Base-by-base conservation (phyloP, 148 eudicot species). In the Limonium bicolor region DNA sequence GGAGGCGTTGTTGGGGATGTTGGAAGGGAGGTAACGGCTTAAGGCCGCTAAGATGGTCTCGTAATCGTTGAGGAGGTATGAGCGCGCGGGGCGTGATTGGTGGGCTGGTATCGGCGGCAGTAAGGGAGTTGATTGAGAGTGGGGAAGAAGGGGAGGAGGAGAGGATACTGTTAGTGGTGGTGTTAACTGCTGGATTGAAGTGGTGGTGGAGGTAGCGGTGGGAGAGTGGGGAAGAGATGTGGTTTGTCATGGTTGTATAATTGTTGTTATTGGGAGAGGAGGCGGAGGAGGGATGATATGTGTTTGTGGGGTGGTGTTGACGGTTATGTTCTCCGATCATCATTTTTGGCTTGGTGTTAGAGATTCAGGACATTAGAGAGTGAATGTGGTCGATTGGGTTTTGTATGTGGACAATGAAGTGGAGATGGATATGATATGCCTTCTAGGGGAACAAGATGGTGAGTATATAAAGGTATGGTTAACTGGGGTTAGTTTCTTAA, bases 11-110 rank as follows among this genome's bases (percentile, higher is more conserved):
- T 41, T 5, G 2, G 18, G 16, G 1, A 9, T 20, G 19, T 43
- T 41, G 12, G 46, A 41, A 25, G 46, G 46, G 26, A 41, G 46
- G 46, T 41, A 41, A 41, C 46, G 46, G 46, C 46, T 22, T 5
- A 43, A 22, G 12, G 48, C 48, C 20, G 48, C 27, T 24, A 43
- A 31, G 4, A 43, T 28, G 17, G 48, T 20, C 18, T 43, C 48
- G 29, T 41, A 41, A 17, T 3, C 24, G 7, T 25, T 20, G 6
- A 39, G 21, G 12, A 40, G 44, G 44, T 40, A 40, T 5, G 1
- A 27, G 44, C 6, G 48, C 45, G 19, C 12, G 43, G 43, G 23
- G 43, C 0, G 43, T 19, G 4, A 26, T 4, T 2, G 20, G n/a
- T 41, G 45, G 43, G 17, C 8, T 23, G 29, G 19, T 20, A 28